Conservation (phyloP, 805 yeast species). For the Naumovozyma castellii region DNA sequence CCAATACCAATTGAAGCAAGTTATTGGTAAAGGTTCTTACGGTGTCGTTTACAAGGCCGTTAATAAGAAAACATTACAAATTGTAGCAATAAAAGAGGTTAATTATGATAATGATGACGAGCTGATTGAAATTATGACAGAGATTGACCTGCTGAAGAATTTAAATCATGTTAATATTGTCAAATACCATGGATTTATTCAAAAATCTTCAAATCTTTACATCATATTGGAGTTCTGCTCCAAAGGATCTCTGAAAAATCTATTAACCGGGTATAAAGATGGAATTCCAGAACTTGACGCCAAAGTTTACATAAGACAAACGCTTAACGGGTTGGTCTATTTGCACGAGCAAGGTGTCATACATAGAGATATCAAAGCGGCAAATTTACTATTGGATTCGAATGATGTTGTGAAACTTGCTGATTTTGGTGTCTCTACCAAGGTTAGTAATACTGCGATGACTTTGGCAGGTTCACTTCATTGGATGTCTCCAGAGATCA, state of each 20-base stretch:
- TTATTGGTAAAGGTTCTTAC: constrained; percentile 84
- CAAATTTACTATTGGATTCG: constrained; percentile 66
- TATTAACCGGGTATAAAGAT: constrained; percentile 24
- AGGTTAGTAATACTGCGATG: constrained; percentile 51
- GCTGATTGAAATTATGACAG: constrained; percentile 48
- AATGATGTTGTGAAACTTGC: constrained; percentile 78
- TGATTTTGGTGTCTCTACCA: constrained; percentile 93
- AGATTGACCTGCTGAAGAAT: constrained; percentile 65
- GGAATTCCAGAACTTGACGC: constrained; percentile 53
- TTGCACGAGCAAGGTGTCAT: constrained; percentile 72
- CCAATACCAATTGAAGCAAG: constrained; percentile 43
- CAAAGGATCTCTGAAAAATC: constrained; percentile 52
- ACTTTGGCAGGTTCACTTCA: constrained; percentile 82
- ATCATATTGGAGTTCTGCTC: constrained; percentile 70
- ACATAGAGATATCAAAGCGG: constrained; percentile 91
- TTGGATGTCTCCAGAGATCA: constrained; percentile 99
- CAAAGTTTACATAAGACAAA: constrained; percentile 55
- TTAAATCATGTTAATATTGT: constrained; percentile 85
- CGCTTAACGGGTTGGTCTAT: constrained; percentile 60
- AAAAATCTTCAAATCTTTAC: constrained; percentile 55
- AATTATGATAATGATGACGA: constrained; percentile 63
- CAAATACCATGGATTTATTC: constrained; percentile 82
- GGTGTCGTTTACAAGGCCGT: constrained; percentile 77
- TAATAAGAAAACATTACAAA: constrained; percentile 52
- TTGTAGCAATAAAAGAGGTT: constrained; percentile 75